Conservation (phyloP, 345 rosid species). For the Arabidopsis suecica region DNA sequence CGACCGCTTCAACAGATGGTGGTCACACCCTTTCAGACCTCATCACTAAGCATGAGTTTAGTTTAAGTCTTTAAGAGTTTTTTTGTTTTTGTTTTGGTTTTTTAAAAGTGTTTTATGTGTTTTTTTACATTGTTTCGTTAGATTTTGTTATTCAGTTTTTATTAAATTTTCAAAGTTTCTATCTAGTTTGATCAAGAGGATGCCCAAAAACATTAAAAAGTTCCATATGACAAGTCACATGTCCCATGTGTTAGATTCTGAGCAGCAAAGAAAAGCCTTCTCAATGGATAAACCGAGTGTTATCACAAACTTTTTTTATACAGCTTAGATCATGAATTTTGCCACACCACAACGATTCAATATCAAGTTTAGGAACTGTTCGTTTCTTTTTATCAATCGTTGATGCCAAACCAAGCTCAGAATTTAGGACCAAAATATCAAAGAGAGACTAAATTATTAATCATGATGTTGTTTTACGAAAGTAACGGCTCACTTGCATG, state of each 20-base stretch:
- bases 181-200: not conserved
- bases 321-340: not conserved
- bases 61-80: not conserved
- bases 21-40: not conserved
- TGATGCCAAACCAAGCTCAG: not conserved
- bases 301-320: not conserved
- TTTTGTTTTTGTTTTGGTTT: not conserved
- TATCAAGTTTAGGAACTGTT: not conserved
- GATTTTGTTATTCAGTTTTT: not conserved
- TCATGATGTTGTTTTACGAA: not conserved
- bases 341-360: not conserved
- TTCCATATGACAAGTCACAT: not conserved
- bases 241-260: not conserved
- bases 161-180: not conserved
- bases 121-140: not conserved
- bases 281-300: not conserved
- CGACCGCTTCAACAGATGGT: not conserved
- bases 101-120: not conserved
- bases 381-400: not conserved
- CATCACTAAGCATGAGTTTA: not conserved
- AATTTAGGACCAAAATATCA: not conserved
- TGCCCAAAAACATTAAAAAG: not conserved
- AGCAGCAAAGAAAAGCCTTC: not conserved
- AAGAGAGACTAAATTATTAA: not conserved
- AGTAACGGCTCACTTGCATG: constrained; percentile 8